These are phyloP conservation scores for Didymella exigua DNA, from an alignment of 2,329 filamentous ascomycete species.

Conservation along the genomic window DNA sequence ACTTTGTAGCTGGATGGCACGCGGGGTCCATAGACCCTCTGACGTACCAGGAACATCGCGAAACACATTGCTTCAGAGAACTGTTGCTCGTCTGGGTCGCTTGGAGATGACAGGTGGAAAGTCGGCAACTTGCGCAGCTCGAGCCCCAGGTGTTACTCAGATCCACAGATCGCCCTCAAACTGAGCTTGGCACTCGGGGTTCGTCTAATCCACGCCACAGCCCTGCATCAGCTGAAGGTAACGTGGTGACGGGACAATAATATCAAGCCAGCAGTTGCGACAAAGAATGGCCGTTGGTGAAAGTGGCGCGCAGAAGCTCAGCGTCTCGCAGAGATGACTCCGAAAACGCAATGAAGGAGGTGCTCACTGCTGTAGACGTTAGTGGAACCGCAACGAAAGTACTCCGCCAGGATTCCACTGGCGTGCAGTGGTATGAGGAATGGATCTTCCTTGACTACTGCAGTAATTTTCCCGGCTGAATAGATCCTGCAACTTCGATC, in stretches of 20 bases:
- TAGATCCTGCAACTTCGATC: conserved; percentile 9
- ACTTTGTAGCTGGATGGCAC: conserved; percentile 4
- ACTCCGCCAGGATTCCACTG: not conserved
- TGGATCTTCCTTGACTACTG: conserved; percentile 9
- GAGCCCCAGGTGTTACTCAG: conserved; percentile 13
- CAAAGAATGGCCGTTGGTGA: not conserved
- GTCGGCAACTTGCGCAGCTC: conserved; percentile 10
- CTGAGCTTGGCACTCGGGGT: conserved; percentile 11
- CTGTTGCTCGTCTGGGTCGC: not conserved
- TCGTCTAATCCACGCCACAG: conserved; percentile 6
- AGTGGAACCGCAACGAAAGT: not conserved
- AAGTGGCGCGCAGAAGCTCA: not conserved
- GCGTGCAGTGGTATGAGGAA: conserved; percentile 3
- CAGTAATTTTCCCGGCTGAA: conserved; percentile 8
- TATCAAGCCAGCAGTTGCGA: not conserved
- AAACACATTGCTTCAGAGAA: not conserved
- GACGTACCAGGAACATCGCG: not conserved
- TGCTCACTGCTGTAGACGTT: not conserved
- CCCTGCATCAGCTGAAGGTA: conserved; percentile 7
- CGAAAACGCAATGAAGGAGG: not conserved
- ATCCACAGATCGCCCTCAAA: conserved; percentile 21
- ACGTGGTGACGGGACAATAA: conserved; percentile 1
- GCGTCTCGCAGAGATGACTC: not conserved
- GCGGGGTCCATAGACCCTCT: conserved; percentile 2
- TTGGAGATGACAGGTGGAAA: conserved; percentile 7